A percentile compares a stretch with the other conserved stretches of the same genome.
Evolutionary conservation across 768 basidiomycete genomes (phyloP).

Genomic region (Stropharia rugosoannulata): DNA sequence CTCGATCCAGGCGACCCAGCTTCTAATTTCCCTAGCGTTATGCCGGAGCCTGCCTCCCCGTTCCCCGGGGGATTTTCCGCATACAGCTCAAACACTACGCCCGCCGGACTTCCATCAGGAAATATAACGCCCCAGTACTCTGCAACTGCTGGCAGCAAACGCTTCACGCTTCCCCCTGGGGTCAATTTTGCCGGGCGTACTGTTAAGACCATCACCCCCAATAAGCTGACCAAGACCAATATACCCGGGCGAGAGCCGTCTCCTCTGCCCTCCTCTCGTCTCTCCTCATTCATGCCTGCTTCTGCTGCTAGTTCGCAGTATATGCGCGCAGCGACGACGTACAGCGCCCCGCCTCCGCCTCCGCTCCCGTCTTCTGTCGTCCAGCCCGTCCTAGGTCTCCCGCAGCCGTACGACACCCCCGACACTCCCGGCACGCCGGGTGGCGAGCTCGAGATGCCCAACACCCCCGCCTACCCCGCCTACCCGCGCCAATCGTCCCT

Average conservation of each 20-base stretch:
- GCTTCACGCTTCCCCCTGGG: constrained; percentile 27
- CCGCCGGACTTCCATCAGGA: constrained; percentile 13
- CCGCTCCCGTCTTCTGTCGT: constrained; percentile 17
- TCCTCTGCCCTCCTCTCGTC: constrained; percentile 25
- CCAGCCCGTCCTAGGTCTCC: constrained; percentile 17
- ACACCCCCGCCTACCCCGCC: constrained; percentile 74
- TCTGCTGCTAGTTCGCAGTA: constrained; percentile 33
- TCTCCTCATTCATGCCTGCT: constrained; percentile 31
- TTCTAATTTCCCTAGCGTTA: constrained; percentile 36
- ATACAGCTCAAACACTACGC: constrained; percentile 16
- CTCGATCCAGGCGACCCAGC: constrained; percentile 32
- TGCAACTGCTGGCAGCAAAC: constrained; percentile 56
- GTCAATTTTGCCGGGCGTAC: constrained; percentile 23
- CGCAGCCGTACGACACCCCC: constrained; percentile 13
- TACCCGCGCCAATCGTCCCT: constrained; percentile 49
- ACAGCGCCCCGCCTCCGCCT: constrained; percentile 43
- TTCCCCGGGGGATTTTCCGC: constrained; percentile 50
- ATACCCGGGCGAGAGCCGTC: constrained; percentile 17
- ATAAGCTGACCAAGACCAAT: constrained; percentile 10
- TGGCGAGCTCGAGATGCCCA: constrained; percentile 32
- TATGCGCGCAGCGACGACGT: constrained; percentile 54
- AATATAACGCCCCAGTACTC: constrained; percentile 31
- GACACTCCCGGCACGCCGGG: constrained; percentile 11
- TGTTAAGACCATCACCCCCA: constrained; percentile 21
- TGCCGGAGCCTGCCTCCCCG: constrained; percentile 79